Evolutionary conservation across 768 basidiomycete genomes (phyloP).

Genomic region (Podaxis sp.): DNA sequence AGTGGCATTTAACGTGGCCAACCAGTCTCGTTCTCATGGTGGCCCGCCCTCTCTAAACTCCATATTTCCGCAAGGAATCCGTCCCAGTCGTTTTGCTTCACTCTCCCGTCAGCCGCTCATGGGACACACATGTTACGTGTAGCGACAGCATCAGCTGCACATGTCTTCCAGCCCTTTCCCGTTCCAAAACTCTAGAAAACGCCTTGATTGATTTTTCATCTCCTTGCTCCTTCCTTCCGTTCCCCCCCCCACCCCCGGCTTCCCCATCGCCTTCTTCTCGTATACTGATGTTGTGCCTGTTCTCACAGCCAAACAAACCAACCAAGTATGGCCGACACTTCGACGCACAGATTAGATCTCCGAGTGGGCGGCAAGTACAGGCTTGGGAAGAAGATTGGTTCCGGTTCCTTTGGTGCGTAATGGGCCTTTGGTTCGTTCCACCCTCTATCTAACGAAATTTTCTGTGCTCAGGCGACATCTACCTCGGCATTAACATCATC

Average conservation of each 20-base stretch:
- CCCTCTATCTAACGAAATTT: constrained; percentile 9
- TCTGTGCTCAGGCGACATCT: constrained; percentile 78
- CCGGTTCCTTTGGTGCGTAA: constrained; percentile 89
- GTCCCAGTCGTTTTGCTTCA: constrained; percentile 9
- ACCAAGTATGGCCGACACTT: constrained; percentile 63
- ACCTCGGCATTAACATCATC: constrained; percentile 99
- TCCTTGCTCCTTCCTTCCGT: constrained; percentile 18
- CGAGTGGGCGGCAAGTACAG: constrained; percentile 94
- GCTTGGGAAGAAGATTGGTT: constrained; percentile 98
- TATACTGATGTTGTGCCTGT: constrained; percentile 11
- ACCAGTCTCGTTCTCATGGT: constrained; percentile 12
- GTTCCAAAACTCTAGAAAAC: constrained; percentile 20
- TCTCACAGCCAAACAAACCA: constrained; percentile 16
- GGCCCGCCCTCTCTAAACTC: constrained; percentile 12
- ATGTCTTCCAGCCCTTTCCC: constrained; percentile 35
- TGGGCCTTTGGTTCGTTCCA: constrained; percentile 2
- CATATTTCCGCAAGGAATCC: neutral
- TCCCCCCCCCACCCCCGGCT: constrained; percentile 15
- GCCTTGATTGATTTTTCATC: constrained; percentile 21
- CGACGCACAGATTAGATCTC: constrained; percentile 73
- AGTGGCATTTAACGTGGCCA: neutral
- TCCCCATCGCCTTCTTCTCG: constrained; percentile 3
- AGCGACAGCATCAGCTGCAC: constrained; percentile 37
- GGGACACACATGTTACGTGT: constrained; percentile 25
- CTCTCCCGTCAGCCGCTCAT: constrained; percentile 24